Percentiles rank a stretch among this genome's conserved stretches.
Conservation (phyloP, 495 filamentous ascomycete species). For the Friedmanniomyces simplex region DNA sequence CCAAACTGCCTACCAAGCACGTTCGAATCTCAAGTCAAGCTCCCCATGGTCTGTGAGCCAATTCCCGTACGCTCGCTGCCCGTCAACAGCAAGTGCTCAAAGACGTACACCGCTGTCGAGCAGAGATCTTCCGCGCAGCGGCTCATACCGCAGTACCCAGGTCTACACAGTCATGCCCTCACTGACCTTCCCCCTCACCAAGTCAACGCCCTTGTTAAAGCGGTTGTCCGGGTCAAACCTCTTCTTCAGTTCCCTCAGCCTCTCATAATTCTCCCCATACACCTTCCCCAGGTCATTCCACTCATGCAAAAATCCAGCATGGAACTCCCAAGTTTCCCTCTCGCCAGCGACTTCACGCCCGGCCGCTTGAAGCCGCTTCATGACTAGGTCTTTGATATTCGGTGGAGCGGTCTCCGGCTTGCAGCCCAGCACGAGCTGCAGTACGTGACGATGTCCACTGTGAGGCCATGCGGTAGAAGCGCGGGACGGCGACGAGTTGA, state of each 20-base stretch:
- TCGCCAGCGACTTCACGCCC: conserved; percentile 7
- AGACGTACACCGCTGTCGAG: too few species aligned
- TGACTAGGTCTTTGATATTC: conserved; percentile 13
- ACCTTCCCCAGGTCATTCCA: conserved; percentile 18
- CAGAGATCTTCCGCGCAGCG: background rate
- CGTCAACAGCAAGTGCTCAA: too few species aligned
- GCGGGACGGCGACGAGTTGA: conserved; percentile 18
- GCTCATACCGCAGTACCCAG: background rate
- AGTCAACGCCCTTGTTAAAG: conserved; percentile 9
- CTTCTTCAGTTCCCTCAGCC: conserved; percentile 22
- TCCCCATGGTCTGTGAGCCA: too few species aligned
- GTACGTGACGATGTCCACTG: conserved; percentile 19
- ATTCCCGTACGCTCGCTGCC: too few species aligned
- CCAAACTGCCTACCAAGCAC: too few species aligned
- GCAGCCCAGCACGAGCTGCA: conserved; percentile 24
- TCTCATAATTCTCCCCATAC: conserved; percentile 26
- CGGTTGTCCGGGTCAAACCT: conserved; percentile 22
- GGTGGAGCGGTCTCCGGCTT: conserved; percentile 6
- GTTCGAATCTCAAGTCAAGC: too few species aligned
- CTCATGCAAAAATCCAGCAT: conserved; percentile 13
- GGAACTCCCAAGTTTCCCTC: conserved; percentile 3
- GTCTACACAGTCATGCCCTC: background rate
- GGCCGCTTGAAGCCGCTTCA: conserved; percentile 14
- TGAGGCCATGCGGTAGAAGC: conserved; percentile 24
- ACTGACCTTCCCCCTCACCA: conserved; percentile 6